These are phyloP conservation scores for Penicilliopsis zonata DNA, from an alignment of 495 filamentous ascomycete species.

Conservation along the genomic window DNA sequence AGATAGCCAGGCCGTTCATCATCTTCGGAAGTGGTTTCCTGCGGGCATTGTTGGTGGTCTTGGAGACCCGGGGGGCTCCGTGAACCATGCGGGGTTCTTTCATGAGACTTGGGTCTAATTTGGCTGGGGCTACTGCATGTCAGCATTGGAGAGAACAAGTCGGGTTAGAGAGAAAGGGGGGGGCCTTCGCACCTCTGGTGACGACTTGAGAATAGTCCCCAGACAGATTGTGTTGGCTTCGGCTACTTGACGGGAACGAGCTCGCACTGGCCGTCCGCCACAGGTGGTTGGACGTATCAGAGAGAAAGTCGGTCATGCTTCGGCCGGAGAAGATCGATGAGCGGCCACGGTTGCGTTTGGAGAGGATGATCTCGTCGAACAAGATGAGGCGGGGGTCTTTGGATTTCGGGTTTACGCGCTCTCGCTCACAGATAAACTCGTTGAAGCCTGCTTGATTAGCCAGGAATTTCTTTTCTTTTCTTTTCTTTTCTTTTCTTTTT, in stretches of 20 bases:
- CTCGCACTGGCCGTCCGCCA: constrained; percentile 85
- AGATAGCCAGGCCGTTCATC: constrained; percentile 40
- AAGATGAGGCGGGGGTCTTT: constrained; percentile 65
- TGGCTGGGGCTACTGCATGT: constrained; percentile 51
- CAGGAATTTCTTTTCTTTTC: not conserved
- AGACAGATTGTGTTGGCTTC: constrained; percentile 43
- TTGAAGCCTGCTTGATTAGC: constrained; percentile 68
- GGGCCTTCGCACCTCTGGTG: constrained; percentile 51
- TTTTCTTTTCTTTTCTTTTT: too few relatives aligned
- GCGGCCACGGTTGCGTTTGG: constrained; percentile 79
- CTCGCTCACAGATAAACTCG: constrained; percentile 91
- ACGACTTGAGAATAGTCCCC: constrained; percentile 49
- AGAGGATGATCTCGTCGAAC: constrained; percentile 92
- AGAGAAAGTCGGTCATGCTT: constrained; percentile 56
- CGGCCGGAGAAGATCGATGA: constrained; percentile 38
- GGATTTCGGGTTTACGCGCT: constrained; percentile 35
- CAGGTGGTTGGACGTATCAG: constrained; percentile 78
- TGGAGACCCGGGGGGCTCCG: constrained; percentile 56
- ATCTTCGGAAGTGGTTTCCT: constrained; percentile 70
- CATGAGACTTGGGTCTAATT: constrained; percentile 78
- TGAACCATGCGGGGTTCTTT: constrained; percentile 72
- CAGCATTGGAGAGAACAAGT: not conserved
- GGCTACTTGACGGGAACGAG: constrained; percentile 49
- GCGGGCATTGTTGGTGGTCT: constrained; percentile 43
- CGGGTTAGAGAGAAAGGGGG: constrained; percentile 4